Conservation (phyloP, 1,139 yeast species). For the Suhomyces bokatorum region DNA sequence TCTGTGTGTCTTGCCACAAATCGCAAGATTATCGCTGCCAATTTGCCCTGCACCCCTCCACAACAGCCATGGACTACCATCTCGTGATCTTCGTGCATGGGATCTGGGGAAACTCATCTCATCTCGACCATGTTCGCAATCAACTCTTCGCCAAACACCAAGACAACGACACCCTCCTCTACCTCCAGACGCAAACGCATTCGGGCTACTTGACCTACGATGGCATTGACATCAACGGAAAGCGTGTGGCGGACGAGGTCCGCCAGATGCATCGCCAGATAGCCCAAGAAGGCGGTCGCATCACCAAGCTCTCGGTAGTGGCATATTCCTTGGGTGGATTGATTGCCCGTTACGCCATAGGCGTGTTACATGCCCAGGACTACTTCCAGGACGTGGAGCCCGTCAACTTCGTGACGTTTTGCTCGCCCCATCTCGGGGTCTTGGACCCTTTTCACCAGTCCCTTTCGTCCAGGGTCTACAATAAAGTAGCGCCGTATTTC, state of each 20-base stretch:
- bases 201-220: slow-evolving; percentile 75
- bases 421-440: slow-evolving; percentile 83
- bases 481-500: slow-evolving; percentile 57
- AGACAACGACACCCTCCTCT: slow-evolving; percentile 36
- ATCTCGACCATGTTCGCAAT: slow-evolving; percentile 57
- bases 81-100: slow-evolving; percentile 78
- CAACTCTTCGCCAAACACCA: slow-evolving; percentile 4
- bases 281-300: slow-evolving; percentile 20
- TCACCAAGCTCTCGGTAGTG: slow-evolving; percentile 61
- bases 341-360: slow-evolving; percentile 74
- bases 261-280: slow-evolving; percentile 15
- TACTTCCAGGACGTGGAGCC: slow-evolving; percentile 53
- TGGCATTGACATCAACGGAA: slow-evolving; percentile 83
- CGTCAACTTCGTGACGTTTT: slow-evolving; percentile 69
- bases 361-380: slow-evolving; percentile 57
- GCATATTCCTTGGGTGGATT: slow-evolving; percentile 88
- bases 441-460: slow-evolving; percentile 57
- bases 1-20: too few species aligned
- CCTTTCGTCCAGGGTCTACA: slow-evolving; percentile 48
- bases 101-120: slow-evolving; percentile 76
- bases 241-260: slow-evolving; percentile 72
- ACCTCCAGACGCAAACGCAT: slow-evolving; percentile 63
- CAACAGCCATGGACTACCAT: slow-evolving; percentile 33
- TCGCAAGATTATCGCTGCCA: too few species aligned
- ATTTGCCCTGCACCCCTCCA: too few species aligned